phyloP scores from a whole-genome alignment of 2,329 filamentous ascomycete genomes.

The Aspergillus awamori region DNA sequence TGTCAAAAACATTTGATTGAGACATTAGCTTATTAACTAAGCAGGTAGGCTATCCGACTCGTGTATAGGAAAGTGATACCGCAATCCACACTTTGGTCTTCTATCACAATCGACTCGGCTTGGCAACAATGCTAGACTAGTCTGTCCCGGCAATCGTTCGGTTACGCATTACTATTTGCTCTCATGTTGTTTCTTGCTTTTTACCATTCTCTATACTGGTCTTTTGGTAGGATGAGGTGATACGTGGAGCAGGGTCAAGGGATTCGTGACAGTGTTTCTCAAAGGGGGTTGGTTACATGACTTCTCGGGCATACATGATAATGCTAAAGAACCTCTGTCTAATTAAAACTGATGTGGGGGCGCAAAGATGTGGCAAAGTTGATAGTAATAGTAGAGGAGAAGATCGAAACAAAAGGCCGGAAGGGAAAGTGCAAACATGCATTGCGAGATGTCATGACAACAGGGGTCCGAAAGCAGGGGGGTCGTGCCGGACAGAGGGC shows the following conservation, averaged over 20 bases:
- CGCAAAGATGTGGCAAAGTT: constrained; percentile 10
- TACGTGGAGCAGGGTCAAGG: constrained; percentile 22
- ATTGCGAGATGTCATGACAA: constrained; percentile 24
- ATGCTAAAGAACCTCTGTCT: constrained; percentile 42
- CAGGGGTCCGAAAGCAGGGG: constrained; percentile 22
- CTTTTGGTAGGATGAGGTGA: constrained; percentile 24
- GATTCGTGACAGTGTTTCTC: constrained; percentile 40
- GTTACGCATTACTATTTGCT: neutral
- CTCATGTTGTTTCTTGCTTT: neutral
- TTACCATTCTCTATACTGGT: constrained; percentile 26
- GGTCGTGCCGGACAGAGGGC: constrained; percentile 9
- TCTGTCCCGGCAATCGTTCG: neutral
- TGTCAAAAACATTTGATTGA: no score
- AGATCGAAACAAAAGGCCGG: constrained; percentile 15
- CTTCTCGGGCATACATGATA: constrained; percentile 45
- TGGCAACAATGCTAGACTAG: no score
- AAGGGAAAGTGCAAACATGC: constrained; percentile 21
- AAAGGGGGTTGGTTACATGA: constrained; percentile 41
- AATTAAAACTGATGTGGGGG: constrained; percentile 37
- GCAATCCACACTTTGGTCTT: no score
- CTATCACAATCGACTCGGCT: no score
- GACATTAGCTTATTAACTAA: no score
- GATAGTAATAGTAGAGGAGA: constrained; percentile 19
- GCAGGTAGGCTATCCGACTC: no score
- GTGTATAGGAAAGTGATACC: no score